Evolutionary conservation across 208 protist genomes (phyloP), one percentile per base, ranked within the genome.

Genomic region (Leishmania martiniquensis): DNA sequence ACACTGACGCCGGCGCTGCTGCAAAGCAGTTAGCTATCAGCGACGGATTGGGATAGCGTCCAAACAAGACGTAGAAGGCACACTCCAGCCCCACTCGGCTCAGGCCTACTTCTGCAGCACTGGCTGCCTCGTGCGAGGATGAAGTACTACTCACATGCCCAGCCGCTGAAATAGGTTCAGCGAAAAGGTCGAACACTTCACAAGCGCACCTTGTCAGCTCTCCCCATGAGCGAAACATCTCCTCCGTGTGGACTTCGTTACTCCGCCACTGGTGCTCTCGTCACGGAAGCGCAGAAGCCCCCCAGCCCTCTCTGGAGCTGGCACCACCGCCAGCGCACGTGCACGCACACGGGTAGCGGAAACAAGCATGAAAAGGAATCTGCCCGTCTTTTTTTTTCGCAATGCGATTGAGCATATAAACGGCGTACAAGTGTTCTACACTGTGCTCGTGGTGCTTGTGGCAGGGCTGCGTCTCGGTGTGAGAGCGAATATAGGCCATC

Each of bases 201-300:
- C 25, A 76, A 5, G 87, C 89, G 55, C 81, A 91, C 13, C 45
- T 83, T 6, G 62, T 73, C 39, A 93, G 71, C 75, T 93, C 85
- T 45, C 85, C 85, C 70, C 72, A 76, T 4, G 89, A 90, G 29
- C 87, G 86, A 70, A 86, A 93, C 89, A 93, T 93, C 9, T n/a
- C 29, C 49, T 5, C 44, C 42, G 25, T 10, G 65, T 49, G 42
- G 39, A 5, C 65, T 69, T 13, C 9, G 65, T 69, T 12, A 42
- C 25, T 47, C 65, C 22, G 62, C 34, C 17, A 37, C 17, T 17
- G 37, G 37, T 29, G 62, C 39, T 51, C 10, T 49, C 78, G 42
- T 54, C 32, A 32, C n/a, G 0, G 13, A 47, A 32, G 59, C 37
- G 3, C 42, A 0, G 65, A 49, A 20, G 44, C 29, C 65, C 25